phyloP scores from a whole-genome alignment of 192 early-diverging fungal genomes.

The Entophlyctis luteolus region DNA sequence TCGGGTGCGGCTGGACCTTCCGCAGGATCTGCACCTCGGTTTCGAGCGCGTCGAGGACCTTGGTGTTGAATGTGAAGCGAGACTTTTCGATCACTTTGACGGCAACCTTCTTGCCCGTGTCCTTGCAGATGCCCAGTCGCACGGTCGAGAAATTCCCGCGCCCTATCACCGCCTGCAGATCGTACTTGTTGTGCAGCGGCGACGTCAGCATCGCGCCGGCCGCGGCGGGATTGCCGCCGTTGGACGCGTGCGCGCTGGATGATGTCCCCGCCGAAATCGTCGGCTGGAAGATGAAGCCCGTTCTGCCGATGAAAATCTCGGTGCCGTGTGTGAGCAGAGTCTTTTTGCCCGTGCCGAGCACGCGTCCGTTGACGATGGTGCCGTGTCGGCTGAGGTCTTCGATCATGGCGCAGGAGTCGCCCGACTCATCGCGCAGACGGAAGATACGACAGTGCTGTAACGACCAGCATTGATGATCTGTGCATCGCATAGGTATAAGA shows the following conservation, averaged over 20 bases:
- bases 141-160: constrained; percentile 36
- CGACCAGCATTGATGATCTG: neutral
- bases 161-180: constrained; percentile 5
- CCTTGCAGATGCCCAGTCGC: constrained; percentile 25
- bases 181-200: constrained; percentile 15
- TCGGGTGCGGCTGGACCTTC: constrained; percentile 9
- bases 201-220: neutral
- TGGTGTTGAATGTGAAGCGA: constrained; percentile 21
- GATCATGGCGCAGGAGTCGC: constrained; percentile 3
- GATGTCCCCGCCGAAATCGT: neutral
- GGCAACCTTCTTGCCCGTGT: constrained; percentile 26
- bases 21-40: constrained; percentile 30
- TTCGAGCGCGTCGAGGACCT: constrained; percentile 21
- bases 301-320: constrained; percentile 7
- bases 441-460: constrained; percentile 10
- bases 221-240: neutral
- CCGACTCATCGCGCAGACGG: neutral
- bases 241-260: neutral
- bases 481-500: neutral
- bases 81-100: constrained; percentile 38
- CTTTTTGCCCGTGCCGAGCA: constrained; percentile 13
- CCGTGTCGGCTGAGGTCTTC: constrained; percentile 9
- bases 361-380: constrained; percentile 15
- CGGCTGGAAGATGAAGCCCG: constrained; percentile 20
- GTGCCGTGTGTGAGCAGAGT: constrained; percentile 23